phyloP scores from a whole-genome alignment of 805 yeast species.

The Wickerhamomyces alni region DNA sequence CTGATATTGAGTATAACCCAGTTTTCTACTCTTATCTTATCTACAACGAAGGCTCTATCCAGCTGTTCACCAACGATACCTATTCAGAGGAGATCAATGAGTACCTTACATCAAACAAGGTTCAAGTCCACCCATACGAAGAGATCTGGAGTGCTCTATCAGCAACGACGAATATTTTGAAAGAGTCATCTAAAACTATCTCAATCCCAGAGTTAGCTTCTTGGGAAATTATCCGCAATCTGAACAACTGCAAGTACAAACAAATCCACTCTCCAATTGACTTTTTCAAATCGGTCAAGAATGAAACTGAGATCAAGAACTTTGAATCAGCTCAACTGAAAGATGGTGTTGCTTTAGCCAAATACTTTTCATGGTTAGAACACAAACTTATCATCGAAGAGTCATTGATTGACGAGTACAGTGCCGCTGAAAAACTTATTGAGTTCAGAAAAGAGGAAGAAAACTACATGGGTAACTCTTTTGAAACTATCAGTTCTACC shows the following conservation, averaged over 20 bases:
- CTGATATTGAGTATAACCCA: constrained; percentile 80
- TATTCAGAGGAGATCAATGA: constrained; percentile 30
- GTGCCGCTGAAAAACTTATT: constrained; percentile 55
- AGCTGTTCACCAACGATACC: constrained; percentile 48
- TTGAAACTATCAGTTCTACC: constrained; percentile 70
- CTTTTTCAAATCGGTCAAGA: constrained; percentile 70
- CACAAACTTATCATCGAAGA: constrained; percentile 38
- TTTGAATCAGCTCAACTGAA: constrained; percentile 71
- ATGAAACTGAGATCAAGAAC: constrained; percentile 62
- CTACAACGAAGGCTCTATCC: constrained; percentile 36
- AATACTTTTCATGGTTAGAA: constrained; percentile 82
- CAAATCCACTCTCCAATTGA: constrained; percentile 55
- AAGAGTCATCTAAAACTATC: constrained; percentile 25
- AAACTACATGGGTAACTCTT: constrained; percentile 62
- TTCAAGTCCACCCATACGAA: constrained; percentile 47
- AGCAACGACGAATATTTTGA: constrained; percentile 15
- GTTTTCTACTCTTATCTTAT: constrained; percentile 68
- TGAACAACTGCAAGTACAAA: constrained; percentile 33
- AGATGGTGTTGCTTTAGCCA: constrained; percentile 73
- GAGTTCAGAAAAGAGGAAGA: constrained; percentile 47
- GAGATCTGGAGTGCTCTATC: constrained; percentile 54
- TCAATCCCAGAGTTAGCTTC: constrained; percentile 53
- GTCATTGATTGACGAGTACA: constrained; percentile 52
- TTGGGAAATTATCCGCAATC: constrained; percentile 59
- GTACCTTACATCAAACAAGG: constrained; percentile 38